These are phyloP conservation scores for Boletus rex-veris DNA, from an alignment of 768 basidiomycete genomes.

Conservation along the genomic window DNA sequence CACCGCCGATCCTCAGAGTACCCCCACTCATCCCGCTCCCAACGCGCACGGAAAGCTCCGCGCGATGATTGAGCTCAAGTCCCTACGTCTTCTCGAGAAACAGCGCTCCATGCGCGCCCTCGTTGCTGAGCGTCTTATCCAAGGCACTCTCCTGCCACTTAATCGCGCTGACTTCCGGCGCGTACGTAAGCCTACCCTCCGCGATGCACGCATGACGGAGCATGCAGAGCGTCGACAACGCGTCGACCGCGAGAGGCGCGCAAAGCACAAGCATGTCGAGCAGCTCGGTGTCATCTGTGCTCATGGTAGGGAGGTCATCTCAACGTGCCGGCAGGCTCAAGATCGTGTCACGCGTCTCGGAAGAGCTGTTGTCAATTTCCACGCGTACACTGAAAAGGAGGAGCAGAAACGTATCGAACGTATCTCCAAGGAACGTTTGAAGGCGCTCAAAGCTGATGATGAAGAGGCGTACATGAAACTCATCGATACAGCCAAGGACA, in stretches of 20 bases:
- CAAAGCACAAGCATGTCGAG: slow-evolving; percentile 95
- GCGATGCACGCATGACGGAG: slow-evolving; percentile 89
- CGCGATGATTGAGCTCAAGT: slow-evolving; percentile 91
- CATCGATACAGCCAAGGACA: slow-evolving; percentile 98
- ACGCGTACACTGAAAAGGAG: slow-evolving; percentile 91
- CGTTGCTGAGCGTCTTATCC: slow-evolving; percentile 82
- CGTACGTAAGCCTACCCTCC: slow-evolving; percentile 76
- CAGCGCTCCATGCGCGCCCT: slow-evolving; percentile 84
- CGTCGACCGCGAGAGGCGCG: slow-evolving; percentile 85
- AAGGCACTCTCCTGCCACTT: slow-evolving; percentile 83
- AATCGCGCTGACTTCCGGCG: slow-evolving; percentile 92
- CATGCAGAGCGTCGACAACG: slow-evolving; percentile 88
- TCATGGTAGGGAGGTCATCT: slow-evolving; percentile 75
- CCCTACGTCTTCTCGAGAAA: slow-evolving; percentile 83
- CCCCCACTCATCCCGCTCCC: slow-evolving; percentile 46
- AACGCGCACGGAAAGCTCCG: slow-evolving; percentile 78
- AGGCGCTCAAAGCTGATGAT: slow-evolving; percentile 95
- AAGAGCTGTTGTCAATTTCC: slow-evolving; percentile 77
- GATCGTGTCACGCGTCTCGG: slow-evolving; percentile 62
- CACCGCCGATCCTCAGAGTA: slow-evolving; percentile 26
- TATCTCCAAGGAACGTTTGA: slow-evolving; percentile 95
- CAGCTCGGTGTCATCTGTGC: slow-evolving; percentile 83
- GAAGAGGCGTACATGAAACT: slow-evolving; percentile 99
- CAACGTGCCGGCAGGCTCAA: slow-evolving; percentile 63
- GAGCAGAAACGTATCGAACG: slow-evolving; percentile 97